Evolutionary conservation across 768 basidiomycete genomes (phyloP).

Genomic region (Rhizopogon vinicolor): DNA sequence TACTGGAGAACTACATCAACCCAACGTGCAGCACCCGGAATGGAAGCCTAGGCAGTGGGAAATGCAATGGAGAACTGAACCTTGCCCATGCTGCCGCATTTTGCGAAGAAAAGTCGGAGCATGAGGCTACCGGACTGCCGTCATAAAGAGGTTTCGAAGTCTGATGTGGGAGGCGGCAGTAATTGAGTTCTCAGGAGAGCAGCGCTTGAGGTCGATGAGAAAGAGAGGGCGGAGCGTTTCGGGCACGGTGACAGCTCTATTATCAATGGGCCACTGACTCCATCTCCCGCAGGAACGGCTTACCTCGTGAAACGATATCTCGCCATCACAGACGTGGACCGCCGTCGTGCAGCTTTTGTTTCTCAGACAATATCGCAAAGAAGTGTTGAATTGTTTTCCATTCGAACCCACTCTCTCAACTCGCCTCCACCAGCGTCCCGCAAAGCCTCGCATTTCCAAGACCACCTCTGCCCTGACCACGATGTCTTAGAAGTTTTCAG

Average conservation of each 20-base stretch:
- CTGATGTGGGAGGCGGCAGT: slow-evolving; percentile 18
- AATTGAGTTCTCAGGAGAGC: slow-evolving; percentile 16
- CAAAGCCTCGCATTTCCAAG: neutral
- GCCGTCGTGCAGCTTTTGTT: slow-evolving; percentile 15
- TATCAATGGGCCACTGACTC: slow-evolving; percentile 14
- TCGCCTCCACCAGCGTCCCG: neutral
- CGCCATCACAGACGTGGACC: slow-evolving; percentile 6
- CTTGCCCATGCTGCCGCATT: slow-evolving; percentile 16
- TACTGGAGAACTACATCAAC: slow-evolving; percentile 17
- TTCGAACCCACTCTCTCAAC: neutral
- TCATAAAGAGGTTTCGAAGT: slow-evolving; percentile 17
- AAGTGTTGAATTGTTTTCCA: too few relatives aligned
- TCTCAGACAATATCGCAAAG: neutral
- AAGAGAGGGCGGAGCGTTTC: slow-evolving; percentile 8
- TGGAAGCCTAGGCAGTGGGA: slow-evolving; percentile 9
- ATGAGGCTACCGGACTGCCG: slow-evolving; percentile 15
- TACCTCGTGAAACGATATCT: slow-evolving; percentile 14
- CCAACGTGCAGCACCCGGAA: slow-evolving; percentile 14
- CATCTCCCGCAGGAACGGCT: slow-evolving; percentile 10
- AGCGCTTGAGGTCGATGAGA: slow-evolving; percentile 27
- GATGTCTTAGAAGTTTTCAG: neutral
- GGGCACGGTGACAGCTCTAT: neutral
- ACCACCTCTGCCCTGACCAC: neutral
- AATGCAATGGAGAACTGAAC: slow-evolving; percentile 15
- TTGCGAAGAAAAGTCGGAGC: slow-evolving; percentile 20